Conservation (phyloP, 2,329 filamentous ascomycete genomes). For the Thelonectria olida region DNA sequence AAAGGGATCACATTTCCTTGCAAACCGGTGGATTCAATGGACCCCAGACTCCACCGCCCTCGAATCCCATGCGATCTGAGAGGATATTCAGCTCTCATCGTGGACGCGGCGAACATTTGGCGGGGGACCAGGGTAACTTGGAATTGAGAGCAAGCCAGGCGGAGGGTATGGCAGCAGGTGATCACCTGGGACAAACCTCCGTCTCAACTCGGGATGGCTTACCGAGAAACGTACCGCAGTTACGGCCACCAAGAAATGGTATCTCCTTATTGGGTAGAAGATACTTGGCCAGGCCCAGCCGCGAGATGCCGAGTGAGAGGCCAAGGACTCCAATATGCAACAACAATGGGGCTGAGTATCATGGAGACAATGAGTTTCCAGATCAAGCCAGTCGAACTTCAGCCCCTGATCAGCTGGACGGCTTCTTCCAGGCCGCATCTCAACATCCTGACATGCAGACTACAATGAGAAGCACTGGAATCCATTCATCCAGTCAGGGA, state of each 20-base stretch:
- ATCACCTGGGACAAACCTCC: conserved; percentile 24
- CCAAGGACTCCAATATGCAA: conserved; percentile 26
- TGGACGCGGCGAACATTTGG: neutral
- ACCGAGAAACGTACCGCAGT: conserved; percentile 14
- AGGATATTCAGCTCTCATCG: conserved; percentile 5
- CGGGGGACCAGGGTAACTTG: conserved; percentile 14
- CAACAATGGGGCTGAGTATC: conserved; percentile 17
- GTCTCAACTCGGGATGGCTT: conserved; percentile 20
- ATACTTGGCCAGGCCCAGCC: conserved; percentile 15
- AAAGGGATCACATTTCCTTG: neutral
- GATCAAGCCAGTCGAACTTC: neutral
- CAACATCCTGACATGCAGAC: neutral
- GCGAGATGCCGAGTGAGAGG: conserved; percentile 20
- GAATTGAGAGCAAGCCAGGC: conserved; percentile 5
- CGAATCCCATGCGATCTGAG: conserved; percentile 26
- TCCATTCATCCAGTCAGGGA: neutral
- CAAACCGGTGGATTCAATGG: neutral
- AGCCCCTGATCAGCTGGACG: neutral
- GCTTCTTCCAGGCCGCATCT: neutral
- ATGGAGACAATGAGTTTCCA: conserved; percentile 36
- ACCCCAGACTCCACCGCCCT: conserved; percentile 40
- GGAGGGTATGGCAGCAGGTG: neutral
- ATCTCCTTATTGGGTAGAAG: conserved; percentile 17
- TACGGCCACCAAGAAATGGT: conserved; percentile 20
- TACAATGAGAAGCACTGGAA: neutral